Percentiles rank a stretch among this genome's conserved stretches.
These are phyloP conservation scores for Linum lewisii DNA, from an alignment of 345 rosid genomes.

Conservation along the genomic window DNA sequence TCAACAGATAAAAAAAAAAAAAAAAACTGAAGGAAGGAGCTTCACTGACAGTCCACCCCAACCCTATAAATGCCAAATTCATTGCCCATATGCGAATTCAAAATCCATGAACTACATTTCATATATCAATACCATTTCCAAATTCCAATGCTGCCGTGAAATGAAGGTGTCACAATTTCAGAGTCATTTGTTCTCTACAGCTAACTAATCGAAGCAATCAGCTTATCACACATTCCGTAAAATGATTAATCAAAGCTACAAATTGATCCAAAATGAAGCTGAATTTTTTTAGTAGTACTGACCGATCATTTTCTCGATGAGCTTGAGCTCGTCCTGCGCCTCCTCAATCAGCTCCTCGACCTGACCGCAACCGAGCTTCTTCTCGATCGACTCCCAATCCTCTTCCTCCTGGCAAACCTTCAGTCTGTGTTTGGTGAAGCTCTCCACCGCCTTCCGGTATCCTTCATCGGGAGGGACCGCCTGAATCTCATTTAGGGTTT, in stretches of 20 bases:
- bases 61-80: neutral
- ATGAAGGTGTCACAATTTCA: neutral
- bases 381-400: slow-evolving; percentile 87
- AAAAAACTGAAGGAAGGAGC: neutral
- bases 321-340: slow-evolving; percentile 93
- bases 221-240: no score
- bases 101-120: neutral
- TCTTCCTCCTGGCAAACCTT: slow-evolving; percentile 68
- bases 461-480: slow-evolving; percentile 94
- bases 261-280: no score
- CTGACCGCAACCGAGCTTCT: slow-evolving; percentile 85
- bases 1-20: neutral
- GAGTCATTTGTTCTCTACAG: neutral
- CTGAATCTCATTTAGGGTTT: slow-evolving; percentile 92
- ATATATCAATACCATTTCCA: no score
- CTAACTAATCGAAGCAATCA: neutral
- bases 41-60: neutral
- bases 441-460: slow-evolving; percentile 90
- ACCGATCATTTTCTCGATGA: slow-evolving; percentile 90
- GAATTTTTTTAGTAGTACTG: slow-evolving; percentile 11
- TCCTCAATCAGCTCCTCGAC: slow-evolving; percentile 97
- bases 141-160: neutral
- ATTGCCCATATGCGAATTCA: no score
- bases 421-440: slow-evolving; percentile 73
- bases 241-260: no score